Percentiles rank a stretch among this genome's conserved stretches.
These are phyloP conservation scores for Penicillium sp. DNA, from an alignment of 2,329 filamentous ascomycete species.

Conservation along the genomic window DNA sequence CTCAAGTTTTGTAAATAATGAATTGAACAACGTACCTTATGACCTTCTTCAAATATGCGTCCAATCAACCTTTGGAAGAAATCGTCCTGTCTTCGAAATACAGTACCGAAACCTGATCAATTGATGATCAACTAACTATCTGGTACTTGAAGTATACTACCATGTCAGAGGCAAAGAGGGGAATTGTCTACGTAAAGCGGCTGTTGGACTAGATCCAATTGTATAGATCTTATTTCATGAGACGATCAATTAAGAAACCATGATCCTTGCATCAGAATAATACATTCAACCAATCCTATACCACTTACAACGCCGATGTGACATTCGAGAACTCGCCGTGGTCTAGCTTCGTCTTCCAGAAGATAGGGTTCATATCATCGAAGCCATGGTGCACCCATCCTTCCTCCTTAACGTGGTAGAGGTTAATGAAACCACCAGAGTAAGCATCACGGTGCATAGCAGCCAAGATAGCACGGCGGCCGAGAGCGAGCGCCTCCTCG, in stretches of 20 bases:
- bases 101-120: not conserved
- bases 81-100: not conserved
- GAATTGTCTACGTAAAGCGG: not conserved
- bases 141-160: not conserved
- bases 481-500: conserved; percentile 87
- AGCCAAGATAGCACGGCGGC: conserved; percentile 87
- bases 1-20: not conserved
- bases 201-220: not conserved
- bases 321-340: conserved; percentile 99
- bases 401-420: conserved; percentile 98
- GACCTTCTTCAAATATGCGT: conserved; percentile 55
- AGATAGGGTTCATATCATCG: conserved; percentile 96
- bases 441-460: conserved; percentile 98
- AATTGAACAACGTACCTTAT: conserved; percentile 31
- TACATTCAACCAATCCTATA: conserved; percentile 13
- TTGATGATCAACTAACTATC: too few species aligned
- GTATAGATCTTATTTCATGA: not conserved
- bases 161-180: not conserved
- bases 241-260: not conserved
- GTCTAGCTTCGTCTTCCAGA: conserved; percentile 99
- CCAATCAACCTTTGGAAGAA: conserved; percentile 49
- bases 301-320: conserved; percentile 64
- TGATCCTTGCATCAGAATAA: conserved; percentile 17
- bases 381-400: conserved; percentile 99
- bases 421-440: conserved; percentile 96